Base-by-base conservation (phyloP, 139 green algal species). In the Coelastrella sp. region DNA sequence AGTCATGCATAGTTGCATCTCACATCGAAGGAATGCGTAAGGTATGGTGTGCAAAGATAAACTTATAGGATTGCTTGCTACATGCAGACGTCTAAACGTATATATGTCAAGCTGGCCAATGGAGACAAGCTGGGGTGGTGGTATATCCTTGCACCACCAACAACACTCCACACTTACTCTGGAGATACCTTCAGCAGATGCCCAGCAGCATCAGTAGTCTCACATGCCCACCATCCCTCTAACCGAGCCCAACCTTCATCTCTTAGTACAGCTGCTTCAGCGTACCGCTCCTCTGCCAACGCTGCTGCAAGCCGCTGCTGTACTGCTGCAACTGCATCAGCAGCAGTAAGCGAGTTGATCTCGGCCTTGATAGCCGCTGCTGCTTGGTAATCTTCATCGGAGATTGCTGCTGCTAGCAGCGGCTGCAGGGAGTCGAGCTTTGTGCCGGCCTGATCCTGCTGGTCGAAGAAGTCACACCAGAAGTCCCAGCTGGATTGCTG, bases 171-270 rank as follows among this genome's bases (percentile, higher is more conserved):
- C 89, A 95, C 64, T 89, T 41, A 81, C 73, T 85, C 88, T 13
- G 85, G 77, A 4, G 63, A 81, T 19, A 98, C 80, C 76, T 91
- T 89, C 76, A 98, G 81, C 35, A 98, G 69, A 88, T 97, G 93
- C 17, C 95, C 95, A 19, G 67, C 38, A 11, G 92, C 83, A 6
- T 88, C 88, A 3, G 90, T 85, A n/a, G n/a, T 84, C 79, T 37
- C 89, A 90, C 5, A 85, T 41, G 32, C 30, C 95, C 95, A 98
- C 95, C 95, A 98, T 34, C 95, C 95, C 35, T 91, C 25, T 64
- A 97, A 67, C 3, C 90, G 79, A 15, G 82, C 81, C 2, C 85
- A 67, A 30, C 88, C 90, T 27, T 87, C 60, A 85, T 98, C 95
- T 9, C 94, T 72, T 48, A 98, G 78, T 43, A 41, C 40, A 1